phyloP scores from a whole-genome alignment of 2,329 filamentous ascomycete species.

The Fusarium sp. region DNA sequence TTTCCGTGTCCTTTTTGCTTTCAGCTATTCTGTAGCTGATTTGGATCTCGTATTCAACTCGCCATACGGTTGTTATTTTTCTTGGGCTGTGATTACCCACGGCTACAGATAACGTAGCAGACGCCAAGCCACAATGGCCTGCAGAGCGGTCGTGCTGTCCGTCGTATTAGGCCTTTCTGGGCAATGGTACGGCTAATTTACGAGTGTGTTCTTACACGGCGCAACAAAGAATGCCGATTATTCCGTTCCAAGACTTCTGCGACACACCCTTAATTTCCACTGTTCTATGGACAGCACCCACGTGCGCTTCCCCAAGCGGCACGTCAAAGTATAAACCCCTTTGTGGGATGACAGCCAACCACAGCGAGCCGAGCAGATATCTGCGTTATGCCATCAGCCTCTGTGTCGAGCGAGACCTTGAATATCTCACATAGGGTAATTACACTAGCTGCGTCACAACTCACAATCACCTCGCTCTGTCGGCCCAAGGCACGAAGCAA shows the following conservation, averaged over 20 bases:
- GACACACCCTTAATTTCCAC: conserved; percentile 48
- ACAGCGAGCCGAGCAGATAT: conserved; percentile 32
- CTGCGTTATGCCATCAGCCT: conserved; percentile 36
- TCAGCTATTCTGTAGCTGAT: conserved; percentile 19
- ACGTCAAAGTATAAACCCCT: conserved; percentile 39
- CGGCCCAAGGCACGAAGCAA: conserved; percentile 40
- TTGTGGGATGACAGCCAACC: conserved; percentile 40
- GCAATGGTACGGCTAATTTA: conserved; percentile 36
- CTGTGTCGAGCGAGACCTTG: conserved; percentile 24
- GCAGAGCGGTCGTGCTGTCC: conserved; percentile 31
- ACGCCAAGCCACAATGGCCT: conserved; percentile 35
- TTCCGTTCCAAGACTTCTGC: conserved; percentile 49
- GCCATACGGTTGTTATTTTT: conserved; percentile 10
- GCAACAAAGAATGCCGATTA: conserved; percentile 44
- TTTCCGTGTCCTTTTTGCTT: conserved; percentile 16
- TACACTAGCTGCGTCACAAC: conserved; percentile 31
- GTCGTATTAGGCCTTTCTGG: conserved; percentile 41
- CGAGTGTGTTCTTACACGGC: conserved; percentile 34
- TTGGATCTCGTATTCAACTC: conserved; percentile 36
- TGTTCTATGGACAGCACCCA: conserved; percentile 43
- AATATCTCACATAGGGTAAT: conserved; percentile 24
- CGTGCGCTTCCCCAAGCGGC: conserved; percentile 39
- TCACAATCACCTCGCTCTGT: conserved; percentile 31
- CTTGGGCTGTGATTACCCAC: conserved; percentile 19
- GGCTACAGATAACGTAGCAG: conserved; percentile 23